A percentile compares a stretch with the other conserved stretches of the same genome.
Evolutionary conservation across 75 land plant genomes (phyloP).

Genomic region (Picea sitchensis): DNA sequence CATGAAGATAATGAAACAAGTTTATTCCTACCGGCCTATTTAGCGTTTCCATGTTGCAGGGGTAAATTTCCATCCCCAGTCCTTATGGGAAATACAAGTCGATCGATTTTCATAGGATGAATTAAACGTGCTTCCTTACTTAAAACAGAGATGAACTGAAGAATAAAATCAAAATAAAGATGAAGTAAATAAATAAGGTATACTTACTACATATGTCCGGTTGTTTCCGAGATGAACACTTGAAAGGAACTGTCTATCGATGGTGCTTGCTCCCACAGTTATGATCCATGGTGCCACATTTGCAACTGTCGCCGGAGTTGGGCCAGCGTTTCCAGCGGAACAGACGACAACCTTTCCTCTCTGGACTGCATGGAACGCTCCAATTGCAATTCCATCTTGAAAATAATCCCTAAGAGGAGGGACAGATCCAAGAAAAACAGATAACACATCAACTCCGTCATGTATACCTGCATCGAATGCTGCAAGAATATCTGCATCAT

Average conservation of each 20-base stretch:
- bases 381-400: slow-evolving; percentile 86
- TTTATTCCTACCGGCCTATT: too few relatives aligned
- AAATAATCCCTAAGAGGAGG: slow-evolving; percentile 42
- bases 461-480: slow-evolving; percentile 86
- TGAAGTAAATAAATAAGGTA: too few relatives aligned
- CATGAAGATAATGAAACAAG: too few relatives aligned
- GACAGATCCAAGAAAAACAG: slow-evolving; percentile 88
- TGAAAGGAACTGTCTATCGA: slow-evolving; percentile 89
- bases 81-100: too few relatives aligned
- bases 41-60: too few relatives aligned
- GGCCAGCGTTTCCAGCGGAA: slow-evolving; percentile 93
- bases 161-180: too few relatives aligned
- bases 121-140: too few relatives aligned
- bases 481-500: slow-evolving; percentile 92
- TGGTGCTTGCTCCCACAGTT: slow-evolving; percentile 88
- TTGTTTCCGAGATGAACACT: slow-evolving; percentile 70
- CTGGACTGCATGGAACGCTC: slow-evolving; percentile 75
- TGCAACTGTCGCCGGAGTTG: slow-evolving; percentile 65
- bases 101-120: too few relatives aligned
- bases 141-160: too few relatives aligned
- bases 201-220: neutral
- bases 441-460: slow-evolving; percentile 90
- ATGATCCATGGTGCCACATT: slow-evolving; percentile 93
- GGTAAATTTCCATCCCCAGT: too few relatives aligned
- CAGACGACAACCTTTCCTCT: slow-evolving; percentile 78